Evolutionary conservation across 257 asterid species (phyloP).

Genomic region (Solanum boliviense): DNA sequence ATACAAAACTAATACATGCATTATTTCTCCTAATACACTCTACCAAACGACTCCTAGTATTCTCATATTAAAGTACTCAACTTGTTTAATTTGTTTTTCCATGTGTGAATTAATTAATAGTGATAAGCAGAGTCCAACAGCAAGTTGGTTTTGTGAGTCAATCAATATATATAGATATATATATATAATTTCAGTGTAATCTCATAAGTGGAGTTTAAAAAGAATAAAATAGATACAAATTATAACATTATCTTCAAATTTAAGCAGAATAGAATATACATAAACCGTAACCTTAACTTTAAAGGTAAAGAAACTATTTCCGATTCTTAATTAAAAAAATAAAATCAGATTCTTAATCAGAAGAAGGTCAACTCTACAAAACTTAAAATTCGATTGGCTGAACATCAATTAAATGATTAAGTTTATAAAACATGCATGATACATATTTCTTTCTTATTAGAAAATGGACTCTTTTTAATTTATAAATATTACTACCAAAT

Average conservation of each 20-base stretch:
- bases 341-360: background rate
- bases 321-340: too few species aligned
- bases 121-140: background rate
- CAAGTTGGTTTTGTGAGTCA: background rate
- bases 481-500: background rate
- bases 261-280: too few species aligned
- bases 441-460: background rate
- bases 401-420: background rate
- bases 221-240: too few species aligned
- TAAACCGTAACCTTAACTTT: fast-evolving
- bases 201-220: too few species aligned
- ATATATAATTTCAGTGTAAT: too few species aligned
- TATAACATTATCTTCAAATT: too few species aligned
- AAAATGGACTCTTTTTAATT: background rate
- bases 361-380: background rate
- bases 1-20: too few species aligned
- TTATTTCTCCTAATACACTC: too few species aligned
- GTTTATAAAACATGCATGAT: background rate
- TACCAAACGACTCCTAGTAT: background rate
- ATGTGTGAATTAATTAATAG: background rate
- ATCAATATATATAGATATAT: too few species aligned
- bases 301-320: too few species aligned
- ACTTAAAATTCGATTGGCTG: background rate
- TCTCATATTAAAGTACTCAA: background rate
- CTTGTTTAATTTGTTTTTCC: background rate